Conservation (phyloP, 2,329 filamentous ascomycete genomes). For the Hymenoscyphus occultus region DNA sequence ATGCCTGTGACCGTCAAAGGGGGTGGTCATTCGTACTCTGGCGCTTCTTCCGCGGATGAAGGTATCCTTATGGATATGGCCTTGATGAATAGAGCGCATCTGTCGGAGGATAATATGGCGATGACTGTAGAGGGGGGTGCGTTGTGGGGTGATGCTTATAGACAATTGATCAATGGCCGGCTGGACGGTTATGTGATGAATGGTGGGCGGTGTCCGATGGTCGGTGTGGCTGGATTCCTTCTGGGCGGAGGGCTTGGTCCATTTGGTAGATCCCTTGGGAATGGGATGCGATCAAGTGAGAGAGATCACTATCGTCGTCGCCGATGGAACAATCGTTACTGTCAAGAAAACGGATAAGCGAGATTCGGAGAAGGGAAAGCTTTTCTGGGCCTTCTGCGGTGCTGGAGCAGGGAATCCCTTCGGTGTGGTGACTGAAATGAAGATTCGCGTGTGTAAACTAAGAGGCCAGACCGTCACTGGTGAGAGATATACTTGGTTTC, state of each 20-base stretch:
- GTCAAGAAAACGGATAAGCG: background rate
- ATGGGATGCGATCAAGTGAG: background rate
- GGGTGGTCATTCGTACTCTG: background rate
- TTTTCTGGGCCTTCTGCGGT: background rate
- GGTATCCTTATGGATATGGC: background rate
- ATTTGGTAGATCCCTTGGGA: background rate
- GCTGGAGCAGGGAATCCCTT: background rate
- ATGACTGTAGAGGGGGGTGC: background rate
- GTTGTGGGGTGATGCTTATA: background rate
- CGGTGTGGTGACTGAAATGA: slow-evolving; percentile 1
- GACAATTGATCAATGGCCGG: background rate
- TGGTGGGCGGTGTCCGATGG: background rate
- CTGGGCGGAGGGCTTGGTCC: background rate
- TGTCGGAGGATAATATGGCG: background rate
- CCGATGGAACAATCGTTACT: background rate
- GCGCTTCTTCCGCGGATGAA: background rate
- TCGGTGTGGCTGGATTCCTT: background rate
- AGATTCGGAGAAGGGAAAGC: background rate
- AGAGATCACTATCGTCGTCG: background rate
- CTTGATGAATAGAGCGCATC: background rate
- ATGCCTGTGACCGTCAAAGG: background rate
- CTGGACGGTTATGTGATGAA: background rate
- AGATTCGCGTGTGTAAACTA: background rate
- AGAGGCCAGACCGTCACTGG: background rate
- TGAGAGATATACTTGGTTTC: background rate